These are phyloP conservation scores for Salix purpurea DNA, from an alignment of 345 rosid species.

Conservation along the genomic window DNA sequence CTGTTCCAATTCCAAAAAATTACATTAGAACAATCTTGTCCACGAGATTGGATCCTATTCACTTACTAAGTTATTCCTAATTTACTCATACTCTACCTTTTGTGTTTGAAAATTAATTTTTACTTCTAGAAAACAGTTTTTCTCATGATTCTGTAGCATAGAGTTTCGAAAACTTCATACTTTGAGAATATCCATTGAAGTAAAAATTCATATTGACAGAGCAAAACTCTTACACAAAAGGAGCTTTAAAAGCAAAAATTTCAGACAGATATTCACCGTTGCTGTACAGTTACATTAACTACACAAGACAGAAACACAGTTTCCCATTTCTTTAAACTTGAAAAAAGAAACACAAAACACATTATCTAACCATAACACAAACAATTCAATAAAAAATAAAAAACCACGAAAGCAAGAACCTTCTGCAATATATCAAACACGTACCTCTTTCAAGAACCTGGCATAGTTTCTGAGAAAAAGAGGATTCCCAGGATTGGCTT, in stretches of 20 bases:
- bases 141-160: background rate
- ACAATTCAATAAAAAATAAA: background rate
- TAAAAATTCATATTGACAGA: background rate
- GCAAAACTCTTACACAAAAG: background rate
- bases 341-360: background rate
- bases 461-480: conserved; percentile 84
- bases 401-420: background rate
- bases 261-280: background rate
- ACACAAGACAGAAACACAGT: background rate
- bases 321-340: background rate
- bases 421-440: background rate
- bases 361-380: background rate
- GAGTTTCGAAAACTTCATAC: background rate
- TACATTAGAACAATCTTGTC: background rate
- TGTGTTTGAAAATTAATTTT: background rate
- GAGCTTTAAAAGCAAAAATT: background rate
- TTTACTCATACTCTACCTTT: too few relatives aligned
- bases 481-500: conserved; percentile 75
- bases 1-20: conserved; percentile 37
- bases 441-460: conserved; percentile 80
- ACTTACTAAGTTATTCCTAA: background rate
- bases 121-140: background rate
- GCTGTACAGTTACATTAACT: background rate
- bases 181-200: background rate
- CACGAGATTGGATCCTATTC: background rate